phyloP scores from a whole-genome alignment of 2,329 filamentous ascomycete genomes.

The Colletotrichum somersetense region DNA sequence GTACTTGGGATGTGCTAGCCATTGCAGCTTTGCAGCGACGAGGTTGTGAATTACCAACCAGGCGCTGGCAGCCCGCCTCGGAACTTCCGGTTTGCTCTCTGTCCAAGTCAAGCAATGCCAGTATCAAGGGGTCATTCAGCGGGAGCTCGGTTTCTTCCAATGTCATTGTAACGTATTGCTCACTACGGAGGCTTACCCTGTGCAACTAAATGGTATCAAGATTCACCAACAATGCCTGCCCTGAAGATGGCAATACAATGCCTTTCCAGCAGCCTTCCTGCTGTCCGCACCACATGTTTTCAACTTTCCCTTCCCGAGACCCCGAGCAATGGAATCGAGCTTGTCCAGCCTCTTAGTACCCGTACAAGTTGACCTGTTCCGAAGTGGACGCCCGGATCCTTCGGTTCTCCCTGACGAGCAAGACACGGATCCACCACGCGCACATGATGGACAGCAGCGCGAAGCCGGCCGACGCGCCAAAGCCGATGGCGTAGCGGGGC shows the following conservation, averaged over 20 bases:
- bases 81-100: neutral
- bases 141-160: neutral
- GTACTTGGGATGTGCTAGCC: neutral
- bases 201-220: neutral
- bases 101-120: neutral
- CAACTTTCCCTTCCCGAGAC: too few relatives aligned
- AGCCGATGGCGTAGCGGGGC: constrained; percentile 60
- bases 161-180: neutral
- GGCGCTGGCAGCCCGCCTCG: neutral
- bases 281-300: neutral
- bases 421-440: constrained; percentile 58
- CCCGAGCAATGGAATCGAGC: constrained; percentile 8
- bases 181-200: neutral
- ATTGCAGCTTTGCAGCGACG: neutral
- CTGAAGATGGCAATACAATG: neutral
- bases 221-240: neutral
- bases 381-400: constrained; percentile 51
- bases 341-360: constrained; percentile 47
- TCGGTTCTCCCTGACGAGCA: constrained; percentile 58
- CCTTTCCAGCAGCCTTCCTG: neutral
- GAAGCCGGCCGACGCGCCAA: constrained; percentile 59
- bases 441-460: constrained; percentile 52
- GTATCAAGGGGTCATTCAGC: neutral
- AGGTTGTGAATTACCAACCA: neutral
- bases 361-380: constrained; percentile 54